A percentile compares a stretch with the other conserved stretches of the same genome.
phyloP scores from a whole-genome alignment of 495 filamentous ascomycete genomes.

The Podospora sp. region DNA sequence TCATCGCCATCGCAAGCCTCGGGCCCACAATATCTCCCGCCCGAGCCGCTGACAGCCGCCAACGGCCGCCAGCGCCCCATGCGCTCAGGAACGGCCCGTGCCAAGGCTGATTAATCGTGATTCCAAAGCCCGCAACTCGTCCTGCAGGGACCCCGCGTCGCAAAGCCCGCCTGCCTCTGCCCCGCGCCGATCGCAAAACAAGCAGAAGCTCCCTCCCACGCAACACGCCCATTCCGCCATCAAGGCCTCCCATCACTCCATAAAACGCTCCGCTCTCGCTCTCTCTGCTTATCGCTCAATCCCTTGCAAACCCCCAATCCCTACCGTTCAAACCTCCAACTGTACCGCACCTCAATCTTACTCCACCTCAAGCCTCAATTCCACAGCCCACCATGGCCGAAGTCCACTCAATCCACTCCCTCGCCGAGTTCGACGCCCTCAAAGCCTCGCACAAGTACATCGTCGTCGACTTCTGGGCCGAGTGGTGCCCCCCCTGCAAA shows the following conservation, averaged over 20 bases:
- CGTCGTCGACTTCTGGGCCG: conserved; percentile 56
- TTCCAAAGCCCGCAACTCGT: neutral
- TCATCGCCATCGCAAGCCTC: too few relatives aligned
- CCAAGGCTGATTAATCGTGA: neutral
- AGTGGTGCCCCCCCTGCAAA: conserved; percentile 71
- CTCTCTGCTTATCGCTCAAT: neutral
- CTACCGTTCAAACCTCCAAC: too few relatives aligned
- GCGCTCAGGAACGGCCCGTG: neutral
- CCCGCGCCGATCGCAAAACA: neutral
- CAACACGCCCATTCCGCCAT: neutral
- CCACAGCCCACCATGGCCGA: conserved; percentile 25
- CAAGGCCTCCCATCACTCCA: neutral
- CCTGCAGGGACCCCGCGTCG: conserved; percentile 1
- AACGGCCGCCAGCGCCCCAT: neutral
- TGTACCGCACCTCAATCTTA: too few relatives aligned
- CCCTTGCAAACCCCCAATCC: neutral
- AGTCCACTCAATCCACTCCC: conserved; percentile 30
- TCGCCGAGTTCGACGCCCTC: conserved; percentile 37
- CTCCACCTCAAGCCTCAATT: too few relatives aligned
- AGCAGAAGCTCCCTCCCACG: neutral
- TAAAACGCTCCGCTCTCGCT: too few relatives aligned
- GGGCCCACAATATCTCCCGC: neutral
- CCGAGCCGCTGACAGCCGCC: conserved; percentile 7
- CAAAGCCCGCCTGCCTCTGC: neutral
- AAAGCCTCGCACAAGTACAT: conserved; percentile 44